phyloP scores from a whole-genome alignment of 768 basidiomycete genomes.

The Rhizopogon vulgaris region DNA sequence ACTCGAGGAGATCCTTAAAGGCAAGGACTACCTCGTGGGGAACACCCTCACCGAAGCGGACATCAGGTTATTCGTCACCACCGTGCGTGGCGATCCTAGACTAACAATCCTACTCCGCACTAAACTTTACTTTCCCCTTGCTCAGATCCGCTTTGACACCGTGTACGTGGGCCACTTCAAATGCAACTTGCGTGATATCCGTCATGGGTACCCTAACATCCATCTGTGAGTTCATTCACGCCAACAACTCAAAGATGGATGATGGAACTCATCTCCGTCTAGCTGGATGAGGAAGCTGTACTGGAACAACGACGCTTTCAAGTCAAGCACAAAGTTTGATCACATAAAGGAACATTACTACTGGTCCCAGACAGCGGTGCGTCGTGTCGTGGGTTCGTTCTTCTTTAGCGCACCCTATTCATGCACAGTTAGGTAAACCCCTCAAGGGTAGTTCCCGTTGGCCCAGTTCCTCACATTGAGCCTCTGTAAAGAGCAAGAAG shows the following conservation, averaged over 20 bases:
- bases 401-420: background rate
- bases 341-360: constrained; percentile 53
- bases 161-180: constrained; percentile 94
- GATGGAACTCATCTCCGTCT: background rate
- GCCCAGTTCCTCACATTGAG: constrained; percentile 65
- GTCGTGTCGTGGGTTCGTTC: background rate
- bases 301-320: constrained; percentile 88
- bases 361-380: constrained; percentile 26
- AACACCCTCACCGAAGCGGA: constrained; percentile 78
- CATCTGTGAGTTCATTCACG: constrained; percentile 35
- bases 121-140: background rate
- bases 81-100: constrained; percentile 41
- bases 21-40: constrained; percentile 84
- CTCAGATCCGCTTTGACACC: constrained; percentile 79
- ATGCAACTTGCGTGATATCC: constrained; percentile 82
- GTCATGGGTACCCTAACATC: constrained; percentile 80
- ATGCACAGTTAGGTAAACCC: constrained; percentile 62
- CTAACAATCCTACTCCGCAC: background rate
- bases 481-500: constrained; percentile 35
- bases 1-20: constrained; percentile 69
- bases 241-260: background rate
- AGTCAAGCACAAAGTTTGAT: constrained; percentile 79
- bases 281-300: constrained; percentile 86
- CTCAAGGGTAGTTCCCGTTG: constrained; percentile 66
- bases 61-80: constrained; percentile 87